These are phyloP conservation scores for Aspergillus brunneoviolaceus DNA, from an alignment of 2,329 filamentous ascomycete species.

Conservation along the genomic window DNA sequence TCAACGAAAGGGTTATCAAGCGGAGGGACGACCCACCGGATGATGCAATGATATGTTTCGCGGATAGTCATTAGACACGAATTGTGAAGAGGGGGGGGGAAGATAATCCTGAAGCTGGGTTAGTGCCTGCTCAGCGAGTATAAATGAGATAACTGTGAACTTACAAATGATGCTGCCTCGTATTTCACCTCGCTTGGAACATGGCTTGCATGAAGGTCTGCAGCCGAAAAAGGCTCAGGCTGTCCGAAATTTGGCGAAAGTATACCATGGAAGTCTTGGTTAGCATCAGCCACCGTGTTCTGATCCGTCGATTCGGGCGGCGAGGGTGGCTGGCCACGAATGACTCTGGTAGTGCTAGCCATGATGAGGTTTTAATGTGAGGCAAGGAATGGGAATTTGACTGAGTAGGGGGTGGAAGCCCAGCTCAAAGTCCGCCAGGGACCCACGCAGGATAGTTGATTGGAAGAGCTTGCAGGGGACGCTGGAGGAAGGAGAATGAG, in stretches of 20 bases:
- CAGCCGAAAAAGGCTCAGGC: constrained; percentile 7
- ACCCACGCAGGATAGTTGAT: not conserved
- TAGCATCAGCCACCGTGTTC: constrained; percentile 18
- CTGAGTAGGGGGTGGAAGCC: not conserved
- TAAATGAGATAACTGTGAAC: constrained; percentile 1
- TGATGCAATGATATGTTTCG: constrained; percentile 18
- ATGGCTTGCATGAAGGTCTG: constrained; percentile 4
- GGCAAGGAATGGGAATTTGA: constrained; percentile 13
- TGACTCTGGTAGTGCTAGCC: constrained; percentile 12
- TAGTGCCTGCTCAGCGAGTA: not conserved
- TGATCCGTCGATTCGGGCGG: constrained; percentile 32
- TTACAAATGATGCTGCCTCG: constrained; percentile 21
- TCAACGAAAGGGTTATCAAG: constrained; percentile 15
- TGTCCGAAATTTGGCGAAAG: constrained; percentile 17
- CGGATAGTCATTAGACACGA: constrained; percentile 19
- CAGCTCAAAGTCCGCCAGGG: not conserved
- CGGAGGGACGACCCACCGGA: constrained; percentile 21
- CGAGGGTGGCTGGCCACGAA: constrained; percentile 27
- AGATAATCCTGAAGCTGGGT: constrained; percentile 8
- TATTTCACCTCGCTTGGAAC: constrained; percentile 8
- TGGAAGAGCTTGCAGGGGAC: not conserved
- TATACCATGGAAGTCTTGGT: constrained; percentile 14
- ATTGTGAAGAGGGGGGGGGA: constrained; percentile 14
- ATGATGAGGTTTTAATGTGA: constrained; percentile 5
- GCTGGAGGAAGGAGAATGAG: not conserved